Conservation (phyloP, 2,329 filamentous ascomycete genomes). For the Aspergillus brasiliensis region DNA sequence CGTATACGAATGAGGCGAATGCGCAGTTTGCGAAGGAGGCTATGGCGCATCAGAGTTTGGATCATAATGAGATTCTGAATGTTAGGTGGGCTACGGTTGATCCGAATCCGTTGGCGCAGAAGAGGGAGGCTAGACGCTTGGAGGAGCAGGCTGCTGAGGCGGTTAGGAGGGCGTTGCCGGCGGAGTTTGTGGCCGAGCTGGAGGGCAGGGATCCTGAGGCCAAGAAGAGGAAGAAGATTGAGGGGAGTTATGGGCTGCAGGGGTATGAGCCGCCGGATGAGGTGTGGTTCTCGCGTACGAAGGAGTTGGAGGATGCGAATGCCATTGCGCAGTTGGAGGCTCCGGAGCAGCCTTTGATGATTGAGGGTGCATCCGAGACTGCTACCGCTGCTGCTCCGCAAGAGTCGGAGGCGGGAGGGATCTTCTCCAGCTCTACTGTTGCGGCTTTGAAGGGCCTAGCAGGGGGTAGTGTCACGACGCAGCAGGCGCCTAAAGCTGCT, state of each 20-base stretch:
- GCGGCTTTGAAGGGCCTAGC: constrained; percentile 69
- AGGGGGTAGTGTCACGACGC: constrained; percentile 46
- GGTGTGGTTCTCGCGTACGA: constrained; percentile 84
- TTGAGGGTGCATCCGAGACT: constrained; percentile 48
- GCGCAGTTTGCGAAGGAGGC: constrained; percentile 91
- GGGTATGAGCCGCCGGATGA: constrained; percentile 94
- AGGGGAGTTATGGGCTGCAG: constrained; percentile 83
- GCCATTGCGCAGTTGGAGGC: constrained; percentile 61
- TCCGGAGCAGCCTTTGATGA: constrained; percentile 46
- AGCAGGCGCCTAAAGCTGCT: constrained; percentile 42
- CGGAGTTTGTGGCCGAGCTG: constrained; percentile 88
- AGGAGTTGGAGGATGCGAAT: constrained; percentile 65
- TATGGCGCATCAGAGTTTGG: constrained; percentile 91
- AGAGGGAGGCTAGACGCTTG: constrained; percentile 81
- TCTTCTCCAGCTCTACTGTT: constrained; percentile 80
- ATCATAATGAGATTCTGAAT: constrained; percentile 90
- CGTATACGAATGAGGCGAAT: constrained; percentile 87
- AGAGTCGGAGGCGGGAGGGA: constrained; percentile 57
- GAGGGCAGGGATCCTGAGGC: constrained; percentile 88
- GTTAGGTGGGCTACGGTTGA: constrained; percentile 97
- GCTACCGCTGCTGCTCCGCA: constrained; percentile 37
- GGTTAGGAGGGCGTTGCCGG: constrained; percentile 81
- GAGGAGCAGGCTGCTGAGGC: constrained; percentile 97
- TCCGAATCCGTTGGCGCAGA: constrained; percentile 92
- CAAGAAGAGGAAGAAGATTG: constrained; percentile 83